Evolutionary conservation across 106 monocot species (phyloP).

Genomic region (Narthecium ossifragum): DNA sequence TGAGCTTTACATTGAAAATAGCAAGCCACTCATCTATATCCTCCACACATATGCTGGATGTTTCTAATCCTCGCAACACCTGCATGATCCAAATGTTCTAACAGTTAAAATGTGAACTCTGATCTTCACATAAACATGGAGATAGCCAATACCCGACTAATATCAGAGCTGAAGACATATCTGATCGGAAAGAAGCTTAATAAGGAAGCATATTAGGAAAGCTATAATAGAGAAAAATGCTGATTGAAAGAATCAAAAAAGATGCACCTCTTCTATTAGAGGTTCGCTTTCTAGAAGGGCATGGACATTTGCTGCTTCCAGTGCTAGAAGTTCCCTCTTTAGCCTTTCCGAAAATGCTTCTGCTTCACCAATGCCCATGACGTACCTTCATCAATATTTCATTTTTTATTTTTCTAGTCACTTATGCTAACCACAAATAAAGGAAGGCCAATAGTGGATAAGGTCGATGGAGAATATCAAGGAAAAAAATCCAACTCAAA

Average conservation of each 20-base stretch:
- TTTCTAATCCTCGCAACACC: slow-evolving; percentile 83
- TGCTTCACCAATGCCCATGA: slow-evolving; percentile 99
- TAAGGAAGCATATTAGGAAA: no score
- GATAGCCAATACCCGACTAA: no score
- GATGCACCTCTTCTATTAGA: slow-evolving; percentile 72
- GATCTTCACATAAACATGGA: no score
- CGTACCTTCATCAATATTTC: slow-evolving; percentile 50
- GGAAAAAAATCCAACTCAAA: no score
- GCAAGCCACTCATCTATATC: slow-evolving; percentile 98
- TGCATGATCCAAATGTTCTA: slow-evolving; percentile 21
- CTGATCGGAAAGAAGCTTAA: no score
- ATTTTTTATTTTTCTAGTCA: no score
- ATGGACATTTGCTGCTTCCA: slow-evolving; percentile 99
- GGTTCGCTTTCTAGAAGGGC: slow-evolving; percentile 85
- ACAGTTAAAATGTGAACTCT: no score
- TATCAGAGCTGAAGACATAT: no score
- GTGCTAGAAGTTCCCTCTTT: slow-evolving; percentile 83
- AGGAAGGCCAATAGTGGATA: no score
- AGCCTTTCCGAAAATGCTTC: slow-evolving; percentile 99
- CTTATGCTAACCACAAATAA: no score
- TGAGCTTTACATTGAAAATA: slow-evolving; percentile 92
- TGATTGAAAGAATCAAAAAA: neutral
- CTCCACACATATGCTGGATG: slow-evolving; percentile 64
- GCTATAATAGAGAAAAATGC: neutral
- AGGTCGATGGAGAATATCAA: no score